These are phyloP conservation scores for Neodidymelliopsis sp. DNA, from an alignment of 2,329 filamentous ascomycete genomes.

Conservation along the genomic window DNA sequence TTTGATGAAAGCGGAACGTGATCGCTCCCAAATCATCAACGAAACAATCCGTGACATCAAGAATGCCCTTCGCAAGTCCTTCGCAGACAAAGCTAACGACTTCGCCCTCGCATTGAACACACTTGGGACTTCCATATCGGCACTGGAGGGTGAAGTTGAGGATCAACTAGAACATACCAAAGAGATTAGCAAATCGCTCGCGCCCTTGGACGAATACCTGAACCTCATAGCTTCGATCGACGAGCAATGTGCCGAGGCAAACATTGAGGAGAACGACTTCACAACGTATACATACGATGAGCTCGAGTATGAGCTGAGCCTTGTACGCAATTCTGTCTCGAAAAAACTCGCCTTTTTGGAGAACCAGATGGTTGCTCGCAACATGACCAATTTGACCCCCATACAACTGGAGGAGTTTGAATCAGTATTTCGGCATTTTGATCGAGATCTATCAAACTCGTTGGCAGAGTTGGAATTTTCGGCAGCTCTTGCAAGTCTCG, in stretches of 20 bases:
- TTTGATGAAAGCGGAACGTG: constrained; percentile 84
- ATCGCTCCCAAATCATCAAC: constrained; percentile 91
- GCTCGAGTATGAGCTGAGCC: constrained; percentile 87
- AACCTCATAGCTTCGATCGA: constrained; percentile 87
- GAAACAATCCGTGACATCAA: constrained; percentile 99
- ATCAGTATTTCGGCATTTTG: constrained; percentile 97
- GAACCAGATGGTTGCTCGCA: constrained; percentile 97
- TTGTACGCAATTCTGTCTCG: constrained; percentile 89
- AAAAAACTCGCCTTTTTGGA: constrained; percentile 98
- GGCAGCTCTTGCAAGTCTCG: constrained; percentile 91
- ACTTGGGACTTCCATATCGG: constrained; percentile 91
- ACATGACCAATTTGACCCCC: constrained; percentile 98
- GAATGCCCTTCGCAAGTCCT: constrained; percentile 87
- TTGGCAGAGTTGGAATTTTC: constrained; percentile 95
- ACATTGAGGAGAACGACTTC: constrained; percentile 99
- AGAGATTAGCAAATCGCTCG: constrained; percentile 82
- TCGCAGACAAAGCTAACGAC: constrained; percentile 98
- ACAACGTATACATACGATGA: constrained; percentile 99
- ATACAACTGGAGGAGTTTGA: constrained; percentile 99
- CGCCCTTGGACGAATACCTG: constrained; percentile 89
- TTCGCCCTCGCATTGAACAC: constrained; percentile 96
- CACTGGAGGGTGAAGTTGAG: constrained; percentile 95
- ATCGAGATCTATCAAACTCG: constrained; percentile 89
- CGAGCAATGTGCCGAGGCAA: constrained; percentile 89
- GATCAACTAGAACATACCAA: constrained; percentile 90